Conservation (phyloP, 768 basidiomycete species). For the Naematelia aurantialba region DNA sequence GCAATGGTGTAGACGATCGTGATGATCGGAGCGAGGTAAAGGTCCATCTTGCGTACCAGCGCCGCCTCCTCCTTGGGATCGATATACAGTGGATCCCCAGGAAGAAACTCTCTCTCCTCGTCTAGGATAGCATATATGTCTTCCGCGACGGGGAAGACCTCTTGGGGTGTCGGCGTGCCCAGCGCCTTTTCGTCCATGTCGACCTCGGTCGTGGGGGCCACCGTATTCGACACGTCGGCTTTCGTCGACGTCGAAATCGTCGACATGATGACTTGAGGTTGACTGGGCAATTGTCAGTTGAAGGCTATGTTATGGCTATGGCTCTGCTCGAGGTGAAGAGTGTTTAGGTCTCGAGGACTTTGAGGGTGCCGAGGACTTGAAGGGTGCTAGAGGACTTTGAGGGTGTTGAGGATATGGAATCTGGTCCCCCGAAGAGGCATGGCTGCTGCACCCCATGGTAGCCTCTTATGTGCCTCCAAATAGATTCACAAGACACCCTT, state of each 20-base stretch:
- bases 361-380: too few relatives aligned
- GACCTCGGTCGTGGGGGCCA: not conserved
- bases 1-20: not conserved
- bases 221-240: not conserved
- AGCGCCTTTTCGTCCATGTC: not conserved
- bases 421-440: too few relatives aligned
- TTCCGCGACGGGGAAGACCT: not conserved
- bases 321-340: too few relatives aligned
- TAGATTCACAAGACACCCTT: too few relatives aligned
- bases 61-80: not conserved
- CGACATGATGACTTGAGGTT: too few relatives aligned
- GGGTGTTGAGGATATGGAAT: too few relatives aligned
- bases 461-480: too few relatives aligned
- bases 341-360: too few relatives aligned
- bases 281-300: too few relatives aligned
- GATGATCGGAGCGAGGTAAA: not conserved
- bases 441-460: too few relatives aligned
- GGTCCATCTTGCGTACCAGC: not conserved
- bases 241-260: not conserved
- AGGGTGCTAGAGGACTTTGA: too few relatives aligned
- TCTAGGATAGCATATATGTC: not conserved
- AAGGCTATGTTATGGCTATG: too few relatives aligned
- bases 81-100: conserved; percentile 3
- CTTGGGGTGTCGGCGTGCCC: not conserved
- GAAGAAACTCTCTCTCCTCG: not conserved